Evolutionary conservation across 2,329 filamentous ascomycete species (phyloP).

Genomic region (Ramularia collo-cygni): DNA sequence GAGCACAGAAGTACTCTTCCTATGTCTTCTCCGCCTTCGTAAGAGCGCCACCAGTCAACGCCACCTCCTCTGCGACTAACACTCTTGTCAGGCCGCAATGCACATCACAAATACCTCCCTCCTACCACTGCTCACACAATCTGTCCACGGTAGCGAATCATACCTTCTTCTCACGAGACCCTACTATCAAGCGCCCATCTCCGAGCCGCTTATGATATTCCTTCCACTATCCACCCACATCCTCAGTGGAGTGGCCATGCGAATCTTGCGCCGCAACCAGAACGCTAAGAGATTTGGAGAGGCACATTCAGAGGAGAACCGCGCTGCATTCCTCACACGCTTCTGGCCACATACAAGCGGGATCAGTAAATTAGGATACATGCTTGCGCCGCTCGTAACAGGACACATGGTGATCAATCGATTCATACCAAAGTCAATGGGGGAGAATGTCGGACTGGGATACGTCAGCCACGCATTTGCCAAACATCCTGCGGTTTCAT

Average conservation of each 20-base stretch:
- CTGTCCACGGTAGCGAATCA: conserved; percentile 67
- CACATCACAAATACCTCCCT: conserved; percentile 78
- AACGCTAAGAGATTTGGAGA: conserved; percentile 70
- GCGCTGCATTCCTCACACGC: conserved; percentile 24
- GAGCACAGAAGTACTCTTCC: conserved; percentile 81
- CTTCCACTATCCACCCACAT: conserved; percentile 71
- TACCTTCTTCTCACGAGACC: conserved; percentile 88
- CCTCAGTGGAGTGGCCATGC: conserved; percentile 66
- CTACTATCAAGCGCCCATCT: conserved; percentile 76
- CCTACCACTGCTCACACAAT: conserved; percentile 67
- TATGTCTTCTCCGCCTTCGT: conserved; percentile 73
- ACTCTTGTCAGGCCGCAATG: conserved; percentile 43
- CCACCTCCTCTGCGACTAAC: too few species aligned
- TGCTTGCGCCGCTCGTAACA: conserved; percentile 56
- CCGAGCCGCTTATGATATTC: conserved; percentile 73
- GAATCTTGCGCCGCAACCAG: conserved; percentile 65
- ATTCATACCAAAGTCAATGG: conserved; percentile 66
- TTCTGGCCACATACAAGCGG: conserved; percentile 66
- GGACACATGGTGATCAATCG: conserved; percentile 73
- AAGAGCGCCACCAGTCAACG: too few species aligned
- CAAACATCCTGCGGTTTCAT: conserved; percentile 59
- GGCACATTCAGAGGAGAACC: conserved; percentile 45
- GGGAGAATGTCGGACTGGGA: conserved; percentile 73
- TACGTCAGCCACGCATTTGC: conserved; percentile 84
- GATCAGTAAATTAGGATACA: conserved; percentile 67